Evolutionary conservation across 2,329 filamentous ascomycete species (phyloP).

Genomic region (Apiospora marii): DNA sequence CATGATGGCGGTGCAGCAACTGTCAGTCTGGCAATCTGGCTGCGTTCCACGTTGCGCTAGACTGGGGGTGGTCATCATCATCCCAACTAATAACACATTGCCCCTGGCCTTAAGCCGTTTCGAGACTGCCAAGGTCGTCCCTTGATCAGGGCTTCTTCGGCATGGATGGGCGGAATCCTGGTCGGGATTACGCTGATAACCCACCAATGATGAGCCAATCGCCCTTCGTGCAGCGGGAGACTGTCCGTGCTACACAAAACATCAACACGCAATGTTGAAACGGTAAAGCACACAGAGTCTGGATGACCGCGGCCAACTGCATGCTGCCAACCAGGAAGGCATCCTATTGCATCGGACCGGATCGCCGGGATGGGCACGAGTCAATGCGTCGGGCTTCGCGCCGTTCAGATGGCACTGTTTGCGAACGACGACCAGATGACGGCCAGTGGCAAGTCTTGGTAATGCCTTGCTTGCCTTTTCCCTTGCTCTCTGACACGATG

Average conservation of each 20-base stretch:
- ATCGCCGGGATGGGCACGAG: not conserved
- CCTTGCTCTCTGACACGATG: not conserved
- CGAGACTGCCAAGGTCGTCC: slow-evolving; percentile 6
- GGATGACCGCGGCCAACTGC: not conserved
- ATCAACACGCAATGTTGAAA: slow-evolving; percentile 8
- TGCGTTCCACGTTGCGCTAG: not conserved
- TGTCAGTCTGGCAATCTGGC: not conserved
- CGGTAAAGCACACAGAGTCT: not conserved
- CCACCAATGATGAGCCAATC: slow-evolving; percentile 10
- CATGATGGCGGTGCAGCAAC: slow-evolving; percentile 13
- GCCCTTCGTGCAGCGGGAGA: not conserved
- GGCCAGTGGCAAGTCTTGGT: not conserved
- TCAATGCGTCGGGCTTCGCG: not conserved
- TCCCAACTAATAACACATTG: not conserved
- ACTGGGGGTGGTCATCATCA: not conserved
- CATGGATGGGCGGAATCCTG: not conserved
- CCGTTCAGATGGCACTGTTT: not conserved
- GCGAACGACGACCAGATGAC: not conserved
- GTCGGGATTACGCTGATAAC: not conserved
- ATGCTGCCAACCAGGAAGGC: slow-evolving; percentile 13
- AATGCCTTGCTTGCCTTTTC: not conserved
- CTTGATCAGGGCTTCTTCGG: slow-evolving; percentile 2
- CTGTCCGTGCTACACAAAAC: slow-evolving; percentile 8
- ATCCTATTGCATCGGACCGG: not conserved
- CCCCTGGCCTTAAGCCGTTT: slow-evolving; percentile 14